These are phyloP conservation scores for Kwoniella newhampshirensis DNA, from an alignment of 768 basidiomycete species.

Conservation along the genomic window DNA sequence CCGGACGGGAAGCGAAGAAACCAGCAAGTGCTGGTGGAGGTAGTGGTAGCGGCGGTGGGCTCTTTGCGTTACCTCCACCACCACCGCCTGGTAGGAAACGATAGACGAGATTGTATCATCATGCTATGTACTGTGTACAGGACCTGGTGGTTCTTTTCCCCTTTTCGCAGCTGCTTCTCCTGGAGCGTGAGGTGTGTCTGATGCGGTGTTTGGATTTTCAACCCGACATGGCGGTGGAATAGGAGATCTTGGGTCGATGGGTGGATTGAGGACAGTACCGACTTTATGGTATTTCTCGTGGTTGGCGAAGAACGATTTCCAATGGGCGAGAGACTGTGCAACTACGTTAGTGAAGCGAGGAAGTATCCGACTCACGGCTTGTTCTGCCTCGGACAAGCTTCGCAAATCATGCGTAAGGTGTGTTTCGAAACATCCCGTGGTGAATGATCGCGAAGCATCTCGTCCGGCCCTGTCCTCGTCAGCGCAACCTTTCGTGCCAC, in stretches of 20 bases:
- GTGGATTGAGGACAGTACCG: conserved; percentile 62
- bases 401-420: conserved; percentile 90
- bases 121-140: conserved; percentile 4
- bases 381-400: conserved; percentile 70
- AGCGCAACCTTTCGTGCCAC: no score
- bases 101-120: conserved; percentile 3
- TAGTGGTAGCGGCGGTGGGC: conserved; percentile 33
- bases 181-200: conserved; percentile 13
- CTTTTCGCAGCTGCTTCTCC: conserved; percentile 20
- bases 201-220: conserved; percentile 4
- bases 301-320: conserved; percentile 84
- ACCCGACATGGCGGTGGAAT: conserved; percentile 46
- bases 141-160: conserved; percentile 14
- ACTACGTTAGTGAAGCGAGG: not conserved
- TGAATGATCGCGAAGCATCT: conserved; percentile 90
- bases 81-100: conserved; percentile 39
- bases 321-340: conserved; percentile 70
- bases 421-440: conserved; percentile 85
- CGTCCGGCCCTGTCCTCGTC: conserved; percentile 67
- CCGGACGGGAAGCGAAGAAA: conserved; percentile 58
- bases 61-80: conserved; percentile 48
- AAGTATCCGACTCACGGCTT: conserved; percentile 59
- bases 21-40: conserved; percentile 6
- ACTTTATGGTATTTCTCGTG: conserved; percentile 77
- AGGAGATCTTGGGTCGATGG: conserved; percentile 47